Evolutionary conservation across 2,329 filamentous ascomycete species (phyloP).

Genomic region (Verticillium albo-atrum): DNA sequence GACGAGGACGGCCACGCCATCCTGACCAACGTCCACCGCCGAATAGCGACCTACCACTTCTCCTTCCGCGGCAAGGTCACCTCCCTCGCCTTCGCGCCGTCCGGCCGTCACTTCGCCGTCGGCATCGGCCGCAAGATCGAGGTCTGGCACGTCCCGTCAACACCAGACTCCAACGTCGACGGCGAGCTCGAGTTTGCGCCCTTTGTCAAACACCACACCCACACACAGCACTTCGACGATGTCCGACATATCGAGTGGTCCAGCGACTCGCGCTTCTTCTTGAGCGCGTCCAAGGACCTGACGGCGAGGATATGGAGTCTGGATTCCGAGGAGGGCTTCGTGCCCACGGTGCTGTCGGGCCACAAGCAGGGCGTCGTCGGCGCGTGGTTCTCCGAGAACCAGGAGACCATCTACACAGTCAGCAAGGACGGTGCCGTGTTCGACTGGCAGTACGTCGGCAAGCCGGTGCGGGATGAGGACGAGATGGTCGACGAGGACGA

Average conservation of each 20-base stretch:
- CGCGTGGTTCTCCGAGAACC: conserved; percentile 95
- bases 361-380: conserved; percentile 86
- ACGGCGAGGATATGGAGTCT: conserved; percentile 95
- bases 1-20: conserved; percentile 95
- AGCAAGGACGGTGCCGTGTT: conserved; percentile 98
- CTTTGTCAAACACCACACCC: conserved; percentile 82
- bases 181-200: conserved; percentile 93
- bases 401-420: conserved; percentile 93
- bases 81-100: conserved; percentile 84
- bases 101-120: conserved; percentile 85
- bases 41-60: conserved; percentile 88
- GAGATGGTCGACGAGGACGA: conserved; percentile 56
- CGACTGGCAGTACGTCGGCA: conserved; percentile 79
- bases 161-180: conserved; percentile 71
- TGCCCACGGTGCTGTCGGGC: conserved; percentile 82
- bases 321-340: conserved; percentile 79
- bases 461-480: conserved; percentile 49
- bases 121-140: conserved; percentile 84
- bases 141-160: conserved; percentile 93
- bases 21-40: conserved; percentile 81
- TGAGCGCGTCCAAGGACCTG: conserved; percentile 87
- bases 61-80: conserved; percentile 85
- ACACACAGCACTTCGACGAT: conserved; percentile 83
- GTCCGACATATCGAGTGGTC: conserved; percentile 92
- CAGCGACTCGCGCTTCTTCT: conserved; percentile 89